These are phyloP conservation scores for Cladosporium sp. DNA, from an alignment of 2,329 filamentous ascomycete species.

Conservation along the genomic window DNA sequence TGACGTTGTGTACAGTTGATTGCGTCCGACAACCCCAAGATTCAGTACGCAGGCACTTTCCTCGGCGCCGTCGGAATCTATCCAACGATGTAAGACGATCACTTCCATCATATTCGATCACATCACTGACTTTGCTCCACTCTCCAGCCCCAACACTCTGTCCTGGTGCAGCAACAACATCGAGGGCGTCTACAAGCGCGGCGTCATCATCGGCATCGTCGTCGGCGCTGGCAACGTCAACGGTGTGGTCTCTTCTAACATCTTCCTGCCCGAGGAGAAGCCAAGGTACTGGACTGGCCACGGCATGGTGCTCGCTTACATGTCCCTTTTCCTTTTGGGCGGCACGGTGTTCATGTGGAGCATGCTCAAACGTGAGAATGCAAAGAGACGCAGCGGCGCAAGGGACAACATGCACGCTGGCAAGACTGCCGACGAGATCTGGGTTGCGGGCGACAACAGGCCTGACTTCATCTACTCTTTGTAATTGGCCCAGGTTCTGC, in stretches of 20 bases:
- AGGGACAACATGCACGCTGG: conserved; percentile 64
- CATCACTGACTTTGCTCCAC: not conserved
- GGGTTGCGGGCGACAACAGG: conserved; percentile 63
- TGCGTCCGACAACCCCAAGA: conserved; percentile 55
- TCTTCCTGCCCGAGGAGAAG: conserved; percentile 52
- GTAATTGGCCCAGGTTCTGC: conserved; percentile 3
- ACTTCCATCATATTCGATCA: not conserved
- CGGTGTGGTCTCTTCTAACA: conserved; percentile 79
- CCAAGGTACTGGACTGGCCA: conserved; percentile 56
- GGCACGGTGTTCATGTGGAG: conserved; percentile 64
- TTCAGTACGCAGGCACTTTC: conserved; percentile 80
- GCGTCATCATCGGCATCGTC: conserved; percentile 78
- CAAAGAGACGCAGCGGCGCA: conserved; percentile 59
- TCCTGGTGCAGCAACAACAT: conserved; percentile 84
- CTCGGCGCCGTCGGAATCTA: conserved; percentile 85
- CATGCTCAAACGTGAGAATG: conserved; percentile 64
- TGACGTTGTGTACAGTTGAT: conserved; percentile 47
- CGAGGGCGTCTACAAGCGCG: conserved; percentile 87
- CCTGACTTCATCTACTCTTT: conserved; percentile 30
- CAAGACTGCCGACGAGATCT: conserved; percentile 58
- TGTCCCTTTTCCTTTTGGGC: conserved; percentile 63
- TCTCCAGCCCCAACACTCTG: conserved; percentile 71
- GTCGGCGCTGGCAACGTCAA: conserved; percentile 90
- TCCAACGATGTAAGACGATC: conserved; percentile 48
- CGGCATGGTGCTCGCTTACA: conserved; percentile 68